Percentiles rank a stretch among this genome's conserved stretches.
Conservation (phyloP, 345 rosid species). For the Gossypium arboreum region DNA sequence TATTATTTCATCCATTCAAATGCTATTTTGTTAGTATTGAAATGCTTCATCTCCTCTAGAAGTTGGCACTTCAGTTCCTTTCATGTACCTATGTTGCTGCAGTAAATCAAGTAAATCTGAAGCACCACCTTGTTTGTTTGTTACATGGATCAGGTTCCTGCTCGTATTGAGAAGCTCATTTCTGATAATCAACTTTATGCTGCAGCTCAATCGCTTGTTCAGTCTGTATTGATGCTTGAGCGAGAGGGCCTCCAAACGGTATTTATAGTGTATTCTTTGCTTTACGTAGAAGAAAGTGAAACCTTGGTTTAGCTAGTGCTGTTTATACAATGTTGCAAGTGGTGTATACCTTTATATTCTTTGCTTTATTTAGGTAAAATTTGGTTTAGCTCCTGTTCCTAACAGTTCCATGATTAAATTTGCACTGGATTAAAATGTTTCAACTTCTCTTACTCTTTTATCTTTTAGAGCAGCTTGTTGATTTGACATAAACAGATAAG, state of each 20-base stretch:
- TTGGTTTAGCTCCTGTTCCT: conserved; percentile 27
- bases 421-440: neutral
- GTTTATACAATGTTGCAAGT: neutral
- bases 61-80: conserved; percentile 10
- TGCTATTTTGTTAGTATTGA: conserved; percentile 8
- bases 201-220: conserved; percentile 80
- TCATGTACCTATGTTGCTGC: neutral
- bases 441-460: conserved; percentile 6
- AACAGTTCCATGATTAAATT: conserved; percentile 27
- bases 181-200: conserved; percentile 90
- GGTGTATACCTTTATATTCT: neutral
- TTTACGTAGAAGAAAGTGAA: neutral
- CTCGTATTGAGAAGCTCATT: conserved; percentile 86
- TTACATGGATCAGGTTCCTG: conserved; percentile 39
- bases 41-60: conserved; percentile 3
- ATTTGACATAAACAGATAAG: neutral
- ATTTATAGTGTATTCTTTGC: conserved; percentile 7
- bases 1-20: conserved; percentile 11
- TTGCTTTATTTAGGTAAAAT: neutral
- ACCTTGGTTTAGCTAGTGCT: neutral
- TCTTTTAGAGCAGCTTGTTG: neutral
- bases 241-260: conserved; percentile 98
- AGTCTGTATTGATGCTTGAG: conserved; percentile 89
- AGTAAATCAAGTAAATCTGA: conserved; percentile 9
- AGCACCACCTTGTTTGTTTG: conserved; percentile 14